These are phyloP conservation scores for Wallacemonas sp. DNA, from an alignment of 208 protist genomes.

Conservation along the genomic window DNA sequence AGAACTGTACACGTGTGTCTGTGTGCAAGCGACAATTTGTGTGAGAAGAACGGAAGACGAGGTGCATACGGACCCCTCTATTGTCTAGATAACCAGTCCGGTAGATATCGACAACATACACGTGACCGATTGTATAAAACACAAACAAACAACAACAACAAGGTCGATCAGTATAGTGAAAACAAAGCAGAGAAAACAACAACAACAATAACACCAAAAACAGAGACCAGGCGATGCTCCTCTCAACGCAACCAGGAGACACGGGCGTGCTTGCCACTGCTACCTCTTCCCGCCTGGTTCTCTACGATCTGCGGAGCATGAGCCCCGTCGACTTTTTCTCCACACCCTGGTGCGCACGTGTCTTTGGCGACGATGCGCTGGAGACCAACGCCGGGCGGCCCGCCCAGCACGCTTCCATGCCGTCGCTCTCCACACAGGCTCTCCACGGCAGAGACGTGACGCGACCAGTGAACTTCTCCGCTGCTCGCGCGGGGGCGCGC, in stretches of 20 bases:
- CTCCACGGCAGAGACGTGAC: background rate
- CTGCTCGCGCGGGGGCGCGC: background rate
- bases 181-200: background rate
- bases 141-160: no score
- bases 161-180: background rate
- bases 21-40: no score
- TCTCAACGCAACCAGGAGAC: slow-evolving; percentile 67
- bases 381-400: background rate
- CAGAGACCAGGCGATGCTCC: slow-evolving; percentile 35
- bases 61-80: no score
- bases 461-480: background rate
- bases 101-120: no score
- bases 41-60: no score
- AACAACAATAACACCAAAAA: background rate
- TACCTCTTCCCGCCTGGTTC: slow-evolving; percentile 28
- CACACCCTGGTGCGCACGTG: background rate
- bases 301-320: slow-evolving; percentile 39
- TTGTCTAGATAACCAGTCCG: no score
- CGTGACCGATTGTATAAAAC: no score
- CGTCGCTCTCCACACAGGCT: slow-evolving; percentile 4
- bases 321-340: slow-evolving; percentile 8
- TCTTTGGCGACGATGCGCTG: background rate
- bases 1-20: no score
- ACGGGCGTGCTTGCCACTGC: slow-evolving; percentile 70
- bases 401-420: no score